Base-by-base conservation (phyloP, 164 flowering plant species). In the Piper betle region DNA sequence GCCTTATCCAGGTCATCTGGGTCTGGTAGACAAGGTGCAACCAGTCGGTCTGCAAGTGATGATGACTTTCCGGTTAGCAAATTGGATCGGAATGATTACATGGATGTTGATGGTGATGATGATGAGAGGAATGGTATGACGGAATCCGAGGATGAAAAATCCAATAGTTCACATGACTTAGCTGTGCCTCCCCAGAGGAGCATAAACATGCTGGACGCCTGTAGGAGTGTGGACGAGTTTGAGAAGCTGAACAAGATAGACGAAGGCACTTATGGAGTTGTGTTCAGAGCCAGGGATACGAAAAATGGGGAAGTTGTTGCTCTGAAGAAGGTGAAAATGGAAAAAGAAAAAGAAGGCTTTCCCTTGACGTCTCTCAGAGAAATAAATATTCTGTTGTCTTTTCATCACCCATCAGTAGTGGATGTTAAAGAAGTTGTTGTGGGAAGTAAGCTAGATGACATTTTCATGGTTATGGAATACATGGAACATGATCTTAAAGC, bases 401-500 rank as follows among this genome's bases (percentile, higher is more conserved):
- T 87, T 74, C 88, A 84, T 72, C 87, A 93, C 68, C 85, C 88
- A 6, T 93, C 97, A 53, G 84, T 91, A 62, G 98, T 93, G 55
- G 97, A 93, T 81, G 96, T 93, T 42, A 93, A 93, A 73, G 98
- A 93, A 79, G 97, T 93, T 17, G 98, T 90, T 41, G 87, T 90
- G 11, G 98, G 97, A 33, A 81, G 84, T 72, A 82, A 65, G 68
- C 83, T 87, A 65, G 96, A 90, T 68, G 88, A 96, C 69, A 84
- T 93, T 59, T 90, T 90, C 70, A 90, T 93, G 98, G 97, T 85
- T 59, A 93, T 90, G 98, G 97, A 93, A 67, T 93, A 93, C 69
- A 93, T 93, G 98, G 97, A 90, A 60, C 98, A 93, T 77, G 98
- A 93, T 76, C 92, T 93, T 17, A 93, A 93, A 79, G 94, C 69